A percentile compares a stretch with the other conserved stretches of the same genome.
Conservation (phyloP, 306 rosid genomes). For the Malus sieversii region DNA sequence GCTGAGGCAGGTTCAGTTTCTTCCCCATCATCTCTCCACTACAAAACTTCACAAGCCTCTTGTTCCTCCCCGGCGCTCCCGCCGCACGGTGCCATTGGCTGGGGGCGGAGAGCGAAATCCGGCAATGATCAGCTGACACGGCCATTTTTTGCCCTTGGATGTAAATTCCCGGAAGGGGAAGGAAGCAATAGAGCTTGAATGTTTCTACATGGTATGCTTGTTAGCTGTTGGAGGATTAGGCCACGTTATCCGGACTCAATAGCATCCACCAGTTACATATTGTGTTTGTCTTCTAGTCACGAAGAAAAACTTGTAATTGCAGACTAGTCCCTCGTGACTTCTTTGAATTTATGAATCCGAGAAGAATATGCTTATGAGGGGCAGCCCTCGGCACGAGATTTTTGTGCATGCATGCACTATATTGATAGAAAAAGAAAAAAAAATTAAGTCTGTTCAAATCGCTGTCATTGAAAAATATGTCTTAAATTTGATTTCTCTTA, state of each 20-base stretch:
- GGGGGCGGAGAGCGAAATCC: constrained; percentile 28
- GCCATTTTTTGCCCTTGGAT: constrained; percentile 15
- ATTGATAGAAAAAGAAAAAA: too few relatives aligned
- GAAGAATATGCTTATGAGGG: constrained; percentile 22
- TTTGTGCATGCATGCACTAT: neutral
- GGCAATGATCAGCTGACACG: constrained; percentile 26
- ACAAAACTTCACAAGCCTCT: constrained; percentile 25
- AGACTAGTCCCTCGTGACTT: neutral
- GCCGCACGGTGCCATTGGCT: constrained; percentile 9
- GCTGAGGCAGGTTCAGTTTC: constrained; percentile 25
- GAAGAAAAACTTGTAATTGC: neutral
- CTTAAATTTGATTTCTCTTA: too few relatives aligned
- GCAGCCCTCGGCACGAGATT: neutral
- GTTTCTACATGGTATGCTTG: constrained; percentile 26
- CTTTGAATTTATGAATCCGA: constrained; percentile 9
- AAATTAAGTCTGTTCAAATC: too few relatives aligned
- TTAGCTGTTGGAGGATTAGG: constrained; percentile 22
- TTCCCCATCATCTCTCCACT: constrained; percentile 47
- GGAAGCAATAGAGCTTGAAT: neutral
- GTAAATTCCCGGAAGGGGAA: neutral
- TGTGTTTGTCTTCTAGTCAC: neutral
- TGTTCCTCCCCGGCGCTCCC: constrained; percentile 18
- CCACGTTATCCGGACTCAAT: constrained; percentile 34
- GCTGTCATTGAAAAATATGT: too few relatives aligned
- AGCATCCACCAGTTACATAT: constrained; percentile 36